Evolutionary conservation across 2,329 filamentous ascomycete species (phyloP).

Genomic region (Hortaea werneckii): DNA sequence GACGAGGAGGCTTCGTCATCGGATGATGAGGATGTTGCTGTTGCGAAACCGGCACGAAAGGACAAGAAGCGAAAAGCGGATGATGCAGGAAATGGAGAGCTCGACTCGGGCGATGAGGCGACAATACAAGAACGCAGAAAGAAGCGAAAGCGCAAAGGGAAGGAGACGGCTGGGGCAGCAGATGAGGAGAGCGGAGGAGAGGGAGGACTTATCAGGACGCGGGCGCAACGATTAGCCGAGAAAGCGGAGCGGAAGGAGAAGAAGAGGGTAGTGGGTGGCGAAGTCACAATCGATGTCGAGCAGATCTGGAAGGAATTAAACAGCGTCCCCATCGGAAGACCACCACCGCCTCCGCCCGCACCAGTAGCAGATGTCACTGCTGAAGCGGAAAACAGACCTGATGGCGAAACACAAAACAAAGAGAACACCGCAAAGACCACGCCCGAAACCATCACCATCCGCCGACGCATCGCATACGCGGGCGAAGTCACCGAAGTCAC

Average conservation of each 20-base stretch:
- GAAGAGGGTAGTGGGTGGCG: constrained; percentile 29
- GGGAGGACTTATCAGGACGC: constrained; percentile 43
- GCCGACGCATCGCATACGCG: constrained; percentile 47
- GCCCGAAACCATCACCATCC: constrained; percentile 45
- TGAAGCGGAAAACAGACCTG: too few relatives aligned
- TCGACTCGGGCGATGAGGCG: constrained; percentile 48
- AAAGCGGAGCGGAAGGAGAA: constrained; percentile 39
- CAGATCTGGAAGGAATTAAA: constrained; percentile 46
- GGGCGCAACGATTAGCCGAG: constrained; percentile 42
- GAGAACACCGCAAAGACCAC: constrained; percentile 13
- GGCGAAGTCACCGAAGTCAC: constrained; percentile 45
- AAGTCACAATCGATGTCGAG: constrained; percentile 47
- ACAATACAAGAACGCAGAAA: constrained; percentile 42
- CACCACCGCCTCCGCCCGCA: constrained; percentile 7
- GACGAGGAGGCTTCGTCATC: constrained; percentile 24
- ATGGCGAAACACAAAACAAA: too few relatives aligned
- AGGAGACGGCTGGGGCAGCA: constrained; percentile 10
- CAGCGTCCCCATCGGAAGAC: constrained; percentile 21
- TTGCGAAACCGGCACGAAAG: constrained; percentile 25
- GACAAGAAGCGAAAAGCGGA: constrained; percentile 29
- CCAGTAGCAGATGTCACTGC: too few relatives aligned
- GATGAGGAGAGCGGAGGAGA: constrained; percentile 34
- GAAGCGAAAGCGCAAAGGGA: constrained; percentile 29
- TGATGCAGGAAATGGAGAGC: constrained; percentile 28
- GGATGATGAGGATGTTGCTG: constrained; percentile 24